phyloP scores from a whole-genome alignment of 1,284 basidiomycete genomes.

The Puccinia polysora region DNA sequence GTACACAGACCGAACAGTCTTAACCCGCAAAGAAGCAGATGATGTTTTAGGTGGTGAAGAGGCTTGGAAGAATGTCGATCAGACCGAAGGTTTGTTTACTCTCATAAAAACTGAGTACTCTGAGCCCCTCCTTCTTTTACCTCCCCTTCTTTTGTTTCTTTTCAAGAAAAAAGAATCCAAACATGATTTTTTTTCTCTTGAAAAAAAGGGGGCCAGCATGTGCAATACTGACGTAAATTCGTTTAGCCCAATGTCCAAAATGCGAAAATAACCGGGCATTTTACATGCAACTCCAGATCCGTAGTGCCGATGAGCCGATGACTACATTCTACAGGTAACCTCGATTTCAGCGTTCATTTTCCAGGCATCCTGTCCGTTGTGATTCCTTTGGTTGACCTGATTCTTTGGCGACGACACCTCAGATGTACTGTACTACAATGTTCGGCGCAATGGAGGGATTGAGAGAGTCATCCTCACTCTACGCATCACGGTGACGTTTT shows the following conservation, averaged over 20 bases:
- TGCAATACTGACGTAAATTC: neutral
- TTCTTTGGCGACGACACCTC: no score
- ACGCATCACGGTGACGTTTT: no score
- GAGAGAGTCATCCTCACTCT: no score
- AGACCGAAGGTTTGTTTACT: conserved; percentile 65
- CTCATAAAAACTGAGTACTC: no score
- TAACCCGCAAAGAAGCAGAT: conserved; percentile 82
- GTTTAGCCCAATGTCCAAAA: conserved; percentile 77
- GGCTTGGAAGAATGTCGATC: conserved; percentile 91
- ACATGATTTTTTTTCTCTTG: neutral
- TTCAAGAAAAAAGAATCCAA: no score
- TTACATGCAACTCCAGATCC: conserved; percentile 92
- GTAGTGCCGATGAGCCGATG: conserved; percentile 94
- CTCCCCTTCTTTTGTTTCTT: neutral
- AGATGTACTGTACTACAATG: conserved; percentile 16
- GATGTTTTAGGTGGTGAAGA: conserved; percentile 90
- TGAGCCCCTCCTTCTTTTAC: no score
- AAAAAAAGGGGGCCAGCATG: neutral
- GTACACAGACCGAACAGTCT: conserved; percentile 74
- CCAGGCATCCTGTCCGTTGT: no score
- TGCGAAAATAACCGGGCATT: conserved; percentile 85
- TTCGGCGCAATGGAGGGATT: conserved; percentile 25
- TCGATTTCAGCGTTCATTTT: neutral
- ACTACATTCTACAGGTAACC: conserved; percentile 72
- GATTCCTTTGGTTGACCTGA: neutral